These are phyloP conservation scores for Dendrobium catenatum DNA, from an alignment of 106 monocot species.

Conservation along the genomic window DNA sequence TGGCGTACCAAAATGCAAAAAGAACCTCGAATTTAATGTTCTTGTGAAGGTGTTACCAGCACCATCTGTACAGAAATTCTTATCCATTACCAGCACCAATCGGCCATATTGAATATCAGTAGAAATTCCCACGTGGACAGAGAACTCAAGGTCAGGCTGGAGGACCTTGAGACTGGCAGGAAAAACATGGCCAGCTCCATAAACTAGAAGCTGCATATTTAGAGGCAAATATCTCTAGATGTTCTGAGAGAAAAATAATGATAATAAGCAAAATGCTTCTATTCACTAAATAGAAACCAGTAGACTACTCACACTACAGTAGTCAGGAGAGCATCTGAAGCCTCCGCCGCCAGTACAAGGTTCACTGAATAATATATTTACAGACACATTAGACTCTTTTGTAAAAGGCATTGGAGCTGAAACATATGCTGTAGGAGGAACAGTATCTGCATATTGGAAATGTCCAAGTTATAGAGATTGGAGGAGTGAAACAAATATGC, in stretches of 20 bases:
- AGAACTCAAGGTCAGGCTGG: conserved; percentile 51
- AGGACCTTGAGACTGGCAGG: conserved; percentile 67
- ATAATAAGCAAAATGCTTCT: not conserved
- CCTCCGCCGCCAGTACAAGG: conserved; percentile 73
- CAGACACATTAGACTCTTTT: conserved; percentile 57
- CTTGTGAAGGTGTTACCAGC: conserved; percentile 89
- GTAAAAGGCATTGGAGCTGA: conserved; percentile 53
- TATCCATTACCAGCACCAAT: conserved; percentile 79
- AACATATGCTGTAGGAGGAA: conserved; percentile 79
- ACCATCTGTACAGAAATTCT: conserved; percentile 66
- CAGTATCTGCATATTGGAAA: conserved; percentile 64
- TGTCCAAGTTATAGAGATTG: conserved; percentile 7
- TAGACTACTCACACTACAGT: conserved; percentile 73
- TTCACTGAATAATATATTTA: conserved; percentile 64
- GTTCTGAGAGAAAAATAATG: not conserved
- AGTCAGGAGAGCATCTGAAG: conserved; percentile 53
- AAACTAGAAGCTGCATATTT: conserved; percentile 78
- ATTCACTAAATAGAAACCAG: not conserved
- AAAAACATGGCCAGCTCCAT: conserved; percentile 65
- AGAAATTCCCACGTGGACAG: conserved; percentile 56
- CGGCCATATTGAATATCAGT: conserved; percentile 50
- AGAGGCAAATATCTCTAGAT: not conserved
- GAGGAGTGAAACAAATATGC: not conserved
- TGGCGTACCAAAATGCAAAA: conserved; percentile 78
- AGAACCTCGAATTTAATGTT: conserved; percentile 71